Percentiles rank a stretch among this genome's conserved stretches.
Conservation (phyloP, 1,139 yeast species). For the Hemisphaericaspora xylofermentans region DNA sequence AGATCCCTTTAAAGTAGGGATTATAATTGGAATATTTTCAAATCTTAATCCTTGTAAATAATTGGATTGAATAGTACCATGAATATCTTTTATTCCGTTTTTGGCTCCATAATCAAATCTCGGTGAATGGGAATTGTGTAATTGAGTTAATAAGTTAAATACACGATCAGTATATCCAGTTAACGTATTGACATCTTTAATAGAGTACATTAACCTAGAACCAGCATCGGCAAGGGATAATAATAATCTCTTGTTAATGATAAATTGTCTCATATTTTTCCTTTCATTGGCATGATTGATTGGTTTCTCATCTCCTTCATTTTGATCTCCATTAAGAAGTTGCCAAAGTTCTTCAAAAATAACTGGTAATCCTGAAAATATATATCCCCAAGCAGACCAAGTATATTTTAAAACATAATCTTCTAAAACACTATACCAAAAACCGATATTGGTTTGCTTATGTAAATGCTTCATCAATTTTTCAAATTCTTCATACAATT, state of each 20-base stretch:
- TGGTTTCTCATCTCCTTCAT: constrained; percentile 5
- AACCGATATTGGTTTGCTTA: constrained; percentile 51
- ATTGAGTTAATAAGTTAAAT: constrained; percentile 66
- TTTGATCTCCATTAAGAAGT: constrained; percentile 18
- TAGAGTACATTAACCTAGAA: constrained; percentile 92
- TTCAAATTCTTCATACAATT: constrained; percentile 59
- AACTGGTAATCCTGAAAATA: constrained; percentile 88
- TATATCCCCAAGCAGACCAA: constrained; percentile 93
- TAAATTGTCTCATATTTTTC: constrained; percentile 80
- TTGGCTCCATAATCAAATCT: constrained; percentile 63
- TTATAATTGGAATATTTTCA: constrained; percentile 78
- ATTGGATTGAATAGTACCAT: constrained; percentile 79
- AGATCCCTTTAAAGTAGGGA: constrained; percentile 65
- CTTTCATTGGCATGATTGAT: constrained; percentile 32
- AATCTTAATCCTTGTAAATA: constrained; percentile 73
- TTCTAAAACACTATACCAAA: constrained; percentile 70
- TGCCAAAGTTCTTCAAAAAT: constrained; percentile 44
- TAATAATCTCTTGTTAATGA: constrained; percentile 87
- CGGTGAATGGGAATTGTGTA: constrained; percentile 80
- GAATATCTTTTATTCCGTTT: constrained; percentile 54
- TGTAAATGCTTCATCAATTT: constrained; percentile 48
- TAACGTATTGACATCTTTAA: constrained; percentile 86
- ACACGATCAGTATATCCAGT: constrained; percentile 91
- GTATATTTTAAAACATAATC: constrained; percentile 86
- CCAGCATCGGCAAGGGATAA: constrained; percentile 94